phyloP scores from a whole-genome alignment of 192 early-diverging fungal species.

The Gigaspora rosea region DNA sequence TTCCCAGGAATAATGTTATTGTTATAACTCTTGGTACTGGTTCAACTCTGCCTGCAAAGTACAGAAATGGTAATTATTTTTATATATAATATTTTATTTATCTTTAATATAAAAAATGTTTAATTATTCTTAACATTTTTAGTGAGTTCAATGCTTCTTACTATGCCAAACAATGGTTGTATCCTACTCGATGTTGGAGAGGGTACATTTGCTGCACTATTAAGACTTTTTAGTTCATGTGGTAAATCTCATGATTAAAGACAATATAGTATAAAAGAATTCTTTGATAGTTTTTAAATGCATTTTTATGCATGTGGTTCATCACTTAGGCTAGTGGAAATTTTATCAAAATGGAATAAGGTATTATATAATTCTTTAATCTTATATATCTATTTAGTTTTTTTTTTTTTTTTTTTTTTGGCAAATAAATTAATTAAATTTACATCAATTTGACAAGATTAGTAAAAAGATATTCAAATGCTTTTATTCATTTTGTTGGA shows the following conservation, averaged over 20 bases:
- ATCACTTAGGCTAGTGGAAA: conserved; percentile 83
- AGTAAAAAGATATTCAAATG: conserved; percentile 17
- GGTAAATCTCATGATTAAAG: conserved; percentile 7
- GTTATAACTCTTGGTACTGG: conserved; percentile 89
- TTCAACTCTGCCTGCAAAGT: conserved; percentile 83
- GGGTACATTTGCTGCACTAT: conserved; percentile 82
- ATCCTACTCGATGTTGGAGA: conserved; percentile 91
- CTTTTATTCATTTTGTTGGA: conserved; percentile 49
- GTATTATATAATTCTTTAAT: conserved; percentile 36
- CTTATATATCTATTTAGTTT: too few relatives aligned
- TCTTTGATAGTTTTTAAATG: conserved; percentile 60
- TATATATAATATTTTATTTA: too few relatives aligned
- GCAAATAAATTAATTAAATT: neutral
- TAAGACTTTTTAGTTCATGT: conserved; percentile 65
- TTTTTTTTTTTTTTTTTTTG: neutral
- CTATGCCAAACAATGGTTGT: conserved; percentile 59
- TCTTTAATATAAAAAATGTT: too few relatives aligned
- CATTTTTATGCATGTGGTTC: conserved; percentile 96
- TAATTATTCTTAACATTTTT: neutral
- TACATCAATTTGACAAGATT: neutral
- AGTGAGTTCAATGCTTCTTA: conserved; percentile 83
- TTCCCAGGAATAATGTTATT: conserved; percentile 51
- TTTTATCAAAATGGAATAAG: conserved; percentile 73
- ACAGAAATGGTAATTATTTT: conserved; percentile 75
- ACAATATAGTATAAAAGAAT: conserved; percentile 50